Base-by-base conservation (phyloP, 345 rosid genomes). In the Dipteronia sinensis region DNA sequence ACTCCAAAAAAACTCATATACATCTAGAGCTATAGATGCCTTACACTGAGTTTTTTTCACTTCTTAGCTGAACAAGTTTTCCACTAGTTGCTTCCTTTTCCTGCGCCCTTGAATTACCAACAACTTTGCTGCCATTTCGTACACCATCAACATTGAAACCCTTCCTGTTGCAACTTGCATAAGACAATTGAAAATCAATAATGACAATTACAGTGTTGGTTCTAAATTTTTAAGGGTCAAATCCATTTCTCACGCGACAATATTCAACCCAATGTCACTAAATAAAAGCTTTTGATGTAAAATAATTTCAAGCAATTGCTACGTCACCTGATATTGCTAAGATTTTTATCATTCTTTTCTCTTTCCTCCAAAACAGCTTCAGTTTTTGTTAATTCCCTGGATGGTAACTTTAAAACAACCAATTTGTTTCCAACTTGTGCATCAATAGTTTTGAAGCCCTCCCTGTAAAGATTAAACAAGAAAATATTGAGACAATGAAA, bases 241-340 rank as follows among this genome's bases (percentile, higher is more conserved):
- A 56, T 62, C 55, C 31, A 64, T 71, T 75, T 44, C 78, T 46
- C 40, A 44, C 53, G 27, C 11, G 16, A 29, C 22, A 46, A 65
- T 31, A 55, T 15, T 62, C 65, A 75, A 29, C 12, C 23, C 29
- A 20, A 59, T 56, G 51, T 58, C 75, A 34, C 55, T 40, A 42
- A 25, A 61, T 42, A 44, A 38, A 73, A 44, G 68, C 22, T 73
- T 62, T 62, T 44, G 19, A 61, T 61, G 31, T 25, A 59, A 19
- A 74, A 47, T n/a, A 31, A n/a, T 64, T 64, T 62, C 56, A 51
- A 49, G 29, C 12, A 22, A 34, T 69, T 49, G 68, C 72, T 40
- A 71, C 19, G 69, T 70, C 55, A 86, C 94, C 93, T 79, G 84
- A 74, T 80, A 65, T 71, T 63, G 70, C 68, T 68, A 40, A 47